Evolutionary conservation across 257 asterid species (phyloP), one percentile per base, ranked within the genome.

Genomic region (Primulina eburnea): DNA sequence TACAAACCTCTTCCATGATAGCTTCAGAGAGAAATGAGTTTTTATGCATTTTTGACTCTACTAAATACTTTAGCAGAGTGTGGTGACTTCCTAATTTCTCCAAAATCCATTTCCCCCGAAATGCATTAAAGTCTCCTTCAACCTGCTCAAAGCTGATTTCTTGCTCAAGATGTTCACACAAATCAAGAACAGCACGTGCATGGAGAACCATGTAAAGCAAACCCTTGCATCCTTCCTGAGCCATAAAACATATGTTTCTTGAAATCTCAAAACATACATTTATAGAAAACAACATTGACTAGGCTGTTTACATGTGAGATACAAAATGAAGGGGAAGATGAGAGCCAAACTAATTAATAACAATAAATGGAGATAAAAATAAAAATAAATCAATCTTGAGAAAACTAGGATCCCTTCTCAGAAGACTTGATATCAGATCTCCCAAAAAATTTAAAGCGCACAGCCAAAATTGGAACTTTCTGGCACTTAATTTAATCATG

Each of bases 151-250:
- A 92, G 71, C 87, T 78, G 73, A 92, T 87, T 80, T 92, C 98
- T 81, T 86, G 92, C 67, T 84, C 97, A 59, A 83, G 87, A 38
- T 77, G 73, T 86, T 92, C 98, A 50, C 85, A 80, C 75, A 92
- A 76, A 68, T 92, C 98, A 58, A 92, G 97, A 71, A 90, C 79
- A 60, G 90, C 98, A 50, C 90, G 96, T 11, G 98, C 98, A 79
- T 92, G 98, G 69, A 92, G 96, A 68, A 90, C 97, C 98, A 92
- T 92, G 70, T 92, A 92, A 53, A 90, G 78, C 52, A 90, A 85
- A 50, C 95, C 98, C 80, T 92, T 92, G 95, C 98, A 92, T 62
- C 98, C 98, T 82, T 92, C 98, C 97, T 92, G 85, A 63, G 78
- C 75, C 37, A 73, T 20, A 52, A 47, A 73, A 60, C 43, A 60